Conservation (phyloP, 164 flowering plant species). For the Liriodendron chinense region DNA sequence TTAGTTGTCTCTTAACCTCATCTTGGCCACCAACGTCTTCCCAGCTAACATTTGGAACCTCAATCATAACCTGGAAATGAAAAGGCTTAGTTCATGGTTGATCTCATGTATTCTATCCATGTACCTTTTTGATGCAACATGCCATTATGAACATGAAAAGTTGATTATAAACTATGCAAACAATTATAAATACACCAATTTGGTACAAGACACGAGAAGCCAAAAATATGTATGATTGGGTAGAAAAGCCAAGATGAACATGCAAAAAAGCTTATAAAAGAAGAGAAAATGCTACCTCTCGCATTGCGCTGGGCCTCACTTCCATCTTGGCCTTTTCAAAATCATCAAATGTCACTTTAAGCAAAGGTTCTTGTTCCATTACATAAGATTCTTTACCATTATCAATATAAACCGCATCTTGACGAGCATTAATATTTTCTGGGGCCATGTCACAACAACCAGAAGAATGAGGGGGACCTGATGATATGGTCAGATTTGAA, state of each 20-base stretch:
- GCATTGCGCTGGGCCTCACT: conserved; percentile 98
- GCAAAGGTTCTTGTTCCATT: conserved; percentile 20
- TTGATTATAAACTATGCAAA: neutral
- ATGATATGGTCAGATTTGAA: conserved; percentile 22
- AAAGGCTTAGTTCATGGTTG: neutral
- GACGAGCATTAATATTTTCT: conserved; percentile 6
- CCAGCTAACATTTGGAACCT: conserved; percentile 92
- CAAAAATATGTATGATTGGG: neutral
- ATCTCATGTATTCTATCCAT: neutral
- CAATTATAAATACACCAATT: neutral
- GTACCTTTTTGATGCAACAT: neutral
- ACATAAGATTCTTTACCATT: conserved; percentile 8
- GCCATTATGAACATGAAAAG: neutral
- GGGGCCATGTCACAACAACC: conserved; percentile 1
- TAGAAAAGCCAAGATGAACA: neutral
- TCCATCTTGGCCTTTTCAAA: conserved; percentile 86
- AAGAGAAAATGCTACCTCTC: conserved; percentile 65
- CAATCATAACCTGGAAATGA: conserved; percentile 67
- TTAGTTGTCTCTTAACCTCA: conserved; percentile 79
- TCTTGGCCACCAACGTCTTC: conserved; percentile 93
- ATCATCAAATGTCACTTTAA: conserved; percentile 56
- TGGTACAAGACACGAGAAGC: neutral
- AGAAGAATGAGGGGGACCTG: conserved; percentile 15
- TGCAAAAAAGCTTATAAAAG: neutral
- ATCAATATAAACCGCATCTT: conserved; percentile 6